These are phyloP conservation scores for Chrysoporthe deuterocubensis DNA, from an alignment of 2,329 filamentous ascomycete species.

Conservation along the genomic window DNA sequence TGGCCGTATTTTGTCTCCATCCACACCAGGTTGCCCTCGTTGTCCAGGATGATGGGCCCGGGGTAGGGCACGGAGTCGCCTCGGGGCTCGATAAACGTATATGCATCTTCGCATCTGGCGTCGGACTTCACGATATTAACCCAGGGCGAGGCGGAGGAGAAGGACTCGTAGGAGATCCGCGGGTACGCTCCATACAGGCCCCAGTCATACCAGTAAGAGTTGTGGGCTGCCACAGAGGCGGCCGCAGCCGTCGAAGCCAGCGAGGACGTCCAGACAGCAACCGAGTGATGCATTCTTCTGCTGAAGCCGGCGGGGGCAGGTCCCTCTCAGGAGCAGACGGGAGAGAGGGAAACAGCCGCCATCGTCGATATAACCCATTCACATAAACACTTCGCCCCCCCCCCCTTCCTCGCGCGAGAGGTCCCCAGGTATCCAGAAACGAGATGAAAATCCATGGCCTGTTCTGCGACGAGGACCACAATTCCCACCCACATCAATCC, in stretches of 20 bases:
- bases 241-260: conserved; percentile 5
- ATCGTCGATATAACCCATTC: neutral
- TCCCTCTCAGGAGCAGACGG: neutral
- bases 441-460: neutral
- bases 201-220: conserved; percentile 26
- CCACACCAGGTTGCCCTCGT: conserved; percentile 35
- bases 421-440: neutral
- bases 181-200: conserved; percentile 30
- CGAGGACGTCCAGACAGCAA: neutral
- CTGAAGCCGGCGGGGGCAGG: neutral
- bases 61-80: conserved; percentile 27
- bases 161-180: conserved; percentile 27
- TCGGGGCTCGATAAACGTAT: conserved; percentile 29
- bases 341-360: no score
- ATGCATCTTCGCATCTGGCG: conserved; percentile 26
- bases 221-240: conserved; percentile 8
- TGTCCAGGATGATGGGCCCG: conserved; percentile 34
- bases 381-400: neutral
- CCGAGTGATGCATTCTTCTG: neutral
- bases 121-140: conserved; percentile 30
- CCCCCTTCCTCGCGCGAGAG: neutral
- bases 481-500: neutral
- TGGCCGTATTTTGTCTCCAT: conserved; percentile 32
- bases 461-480: neutral
- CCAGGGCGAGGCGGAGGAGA: conserved; percentile 24